Evolutionary conservation across 495 filamentous ascomycete species (phyloP), one percentile per base, ranked within the genome.

Genomic region (Aspergillus bertholletiae): DNA sequence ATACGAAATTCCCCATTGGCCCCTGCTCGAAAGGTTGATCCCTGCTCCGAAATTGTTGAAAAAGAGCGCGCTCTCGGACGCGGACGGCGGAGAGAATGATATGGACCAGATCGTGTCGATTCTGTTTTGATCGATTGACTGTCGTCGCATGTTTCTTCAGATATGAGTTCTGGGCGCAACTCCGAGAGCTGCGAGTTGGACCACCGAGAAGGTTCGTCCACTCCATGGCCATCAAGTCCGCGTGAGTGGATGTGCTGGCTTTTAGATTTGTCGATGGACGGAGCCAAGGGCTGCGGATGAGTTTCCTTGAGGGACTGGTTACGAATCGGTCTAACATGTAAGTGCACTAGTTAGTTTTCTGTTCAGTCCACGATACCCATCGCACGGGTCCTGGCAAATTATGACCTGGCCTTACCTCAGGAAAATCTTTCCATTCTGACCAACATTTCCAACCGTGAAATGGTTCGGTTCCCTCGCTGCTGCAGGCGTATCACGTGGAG

Each of bases 371-470:
- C 57, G 52, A 43, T 26, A 54, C 50, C 52, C 46, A 46, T 8
- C 17, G 7, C 13, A 7, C 12, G 18, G n/a, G 39, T 2, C 24
- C 32, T 24, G 27, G 9, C 9, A 41, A 53, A 48, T 21, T 2
- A n/a, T 18, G 28, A 27, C 55, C 44, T 32, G 53, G 61, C 66
- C 82, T 67, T 88, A 96, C 93, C 92, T 90, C 54, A 97, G 74
- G 69, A 94, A 97, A 68, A 97, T 92, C 70, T 87, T 86, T 32
- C 93, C 93, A 74, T 94, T 93, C 65, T 91, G 89, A 44, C 92
- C 92, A 53, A 97, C 88, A 73, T 96, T 97, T 22, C 89, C 91
- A 52, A 97, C 93, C 9, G 90, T 89, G 70, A 96, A 97, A 64
- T 94, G 88, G 46, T 89, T 80, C 23, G 86, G 89, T 72, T 75